Percentiles rank a stretch among this genome's conserved stretches.
phyloP scores from a whole-genome alignment of 768 basidiomycete genomes.

The Candolleomyces aberdarensis region DNA sequence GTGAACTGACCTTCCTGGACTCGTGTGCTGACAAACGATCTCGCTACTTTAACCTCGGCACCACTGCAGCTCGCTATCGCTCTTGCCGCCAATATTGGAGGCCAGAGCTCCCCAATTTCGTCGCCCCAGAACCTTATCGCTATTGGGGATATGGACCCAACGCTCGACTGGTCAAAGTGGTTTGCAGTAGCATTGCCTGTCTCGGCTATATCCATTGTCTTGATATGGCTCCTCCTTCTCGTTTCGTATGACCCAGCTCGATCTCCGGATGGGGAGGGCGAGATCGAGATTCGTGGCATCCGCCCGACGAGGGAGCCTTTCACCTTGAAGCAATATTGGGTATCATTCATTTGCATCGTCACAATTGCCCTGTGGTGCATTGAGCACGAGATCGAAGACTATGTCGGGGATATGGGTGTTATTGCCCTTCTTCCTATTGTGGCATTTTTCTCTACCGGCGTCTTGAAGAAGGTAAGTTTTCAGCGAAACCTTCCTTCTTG shows the following conservation, averaged over 20 bases:
- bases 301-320: slow-evolving; percentile 81
- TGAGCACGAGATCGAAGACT: slow-evolving; percentile 70
- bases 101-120: slow-evolving; percentile 95
- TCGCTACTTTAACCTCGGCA: too few relatives aligned
- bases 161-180: slow-evolving; percentile 88
- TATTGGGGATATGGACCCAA: slow-evolving; percentile 79
- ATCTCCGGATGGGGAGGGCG: slow-evolving; percentile 69
- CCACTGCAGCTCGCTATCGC: slow-evolving; percentile 82
- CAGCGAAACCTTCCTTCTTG: not conserved
- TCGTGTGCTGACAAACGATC: slow-evolving; percentile 1
- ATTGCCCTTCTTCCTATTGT: slow-evolving; percentile 93
- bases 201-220: slow-evolving; percentile 75
- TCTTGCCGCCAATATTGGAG: slow-evolving; percentile 97
- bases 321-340: slow-evolving; percentile 86
- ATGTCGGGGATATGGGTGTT: slow-evolving; percentile 94
- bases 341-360: slow-evolving; percentile 72
- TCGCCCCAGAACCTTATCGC: slow-evolving; percentile 98
- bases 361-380: slow-evolving; percentile 93
- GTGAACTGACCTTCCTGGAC: not conserved
- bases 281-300: slow-evolving; percentile 82
- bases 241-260: slow-evolving; percentile 75
- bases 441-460: slow-evolving; percentile 90
- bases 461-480: slow-evolving; percentile 79
- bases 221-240: slow-evolving; percentile 91
- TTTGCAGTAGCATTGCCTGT: slow-evolving; percentile 94